Conservation (phyloP, 179 eudicot genomes). For the Silene noctiflora region DNA sequence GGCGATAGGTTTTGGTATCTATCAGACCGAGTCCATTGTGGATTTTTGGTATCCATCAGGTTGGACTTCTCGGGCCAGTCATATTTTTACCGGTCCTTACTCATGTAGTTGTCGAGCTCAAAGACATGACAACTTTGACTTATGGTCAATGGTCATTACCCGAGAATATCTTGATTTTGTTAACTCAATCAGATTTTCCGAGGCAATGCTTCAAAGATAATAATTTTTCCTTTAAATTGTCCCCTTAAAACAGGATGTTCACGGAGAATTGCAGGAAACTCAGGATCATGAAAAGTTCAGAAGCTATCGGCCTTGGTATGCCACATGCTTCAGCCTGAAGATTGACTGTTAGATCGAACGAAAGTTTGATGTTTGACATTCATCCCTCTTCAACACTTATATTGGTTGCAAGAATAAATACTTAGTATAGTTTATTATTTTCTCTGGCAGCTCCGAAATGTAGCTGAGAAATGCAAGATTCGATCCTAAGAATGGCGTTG, state of each 20-base stretch:
- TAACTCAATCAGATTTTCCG: neutral
- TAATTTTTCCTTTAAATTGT: neutral
- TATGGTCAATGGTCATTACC: constrained; percentile 11
- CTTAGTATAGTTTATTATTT: neutral
- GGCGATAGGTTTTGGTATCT: too few relatives aligned
- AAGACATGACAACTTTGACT: neutral
- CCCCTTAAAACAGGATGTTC: constrained; percentile 48
- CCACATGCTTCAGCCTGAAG: neutral
- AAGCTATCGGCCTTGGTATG: constrained; percentile 65
- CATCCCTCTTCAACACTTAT: too few relatives aligned
- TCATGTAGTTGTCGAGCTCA: neutral
- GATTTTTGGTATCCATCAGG: too few relatives aligned
- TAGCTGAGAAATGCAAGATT: constrained; percentile 22
- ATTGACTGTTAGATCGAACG: neutral
- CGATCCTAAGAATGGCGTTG: constrained; percentile 17
- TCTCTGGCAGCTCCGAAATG: constrained; percentile 29
- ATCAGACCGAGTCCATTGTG: too few relatives aligned
- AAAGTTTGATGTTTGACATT: too few relatives aligned
- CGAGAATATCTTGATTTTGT: neutral
- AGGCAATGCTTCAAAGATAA: neutral
- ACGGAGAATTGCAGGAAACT: constrained; percentile 53
- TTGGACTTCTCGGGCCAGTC: too few relatives aligned
- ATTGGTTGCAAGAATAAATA: neutral
- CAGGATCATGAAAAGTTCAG: constrained; percentile 70
- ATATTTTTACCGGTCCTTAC: too few relatives aligned